Conservation (phyloP, 2,329 filamentous ascomycete species). For the Pestalotiopsis sp. region DNA sequence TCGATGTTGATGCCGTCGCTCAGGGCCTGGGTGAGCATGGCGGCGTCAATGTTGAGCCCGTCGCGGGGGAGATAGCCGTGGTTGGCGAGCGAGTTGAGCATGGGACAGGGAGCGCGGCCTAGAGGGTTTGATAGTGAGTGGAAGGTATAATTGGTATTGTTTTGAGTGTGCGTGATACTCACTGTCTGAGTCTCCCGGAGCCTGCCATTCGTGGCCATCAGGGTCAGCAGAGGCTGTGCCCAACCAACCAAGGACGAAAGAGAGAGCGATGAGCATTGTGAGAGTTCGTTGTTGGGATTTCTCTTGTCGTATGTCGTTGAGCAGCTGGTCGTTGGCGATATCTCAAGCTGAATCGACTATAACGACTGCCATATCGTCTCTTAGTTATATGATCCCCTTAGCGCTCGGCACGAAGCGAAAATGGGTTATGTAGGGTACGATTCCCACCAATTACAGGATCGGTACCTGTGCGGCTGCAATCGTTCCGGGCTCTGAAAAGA, state of each 20-base stretch:
- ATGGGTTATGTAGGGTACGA: not conserved
- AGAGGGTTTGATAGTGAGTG: not conserved
- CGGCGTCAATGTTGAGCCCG: conserved; percentile 6
- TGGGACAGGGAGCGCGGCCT: conserved; percentile 13
- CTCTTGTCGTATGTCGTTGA: not conserved
- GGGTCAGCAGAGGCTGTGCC: not conserved
- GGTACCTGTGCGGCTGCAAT: not conserved
- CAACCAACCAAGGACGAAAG: not conserved
- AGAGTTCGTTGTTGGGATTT: no score
- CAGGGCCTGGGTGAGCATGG: not conserved
- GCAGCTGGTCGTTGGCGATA: not conserved
- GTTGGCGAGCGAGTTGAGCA: conserved; percentile 13
- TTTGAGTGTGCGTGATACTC: not conserved
- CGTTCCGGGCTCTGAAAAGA: not conserved
- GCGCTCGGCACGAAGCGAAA: not conserved
- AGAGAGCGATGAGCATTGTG: not conserved
- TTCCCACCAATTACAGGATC: not conserved
- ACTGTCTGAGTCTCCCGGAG: not conserved
- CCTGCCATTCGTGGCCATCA: not conserved
- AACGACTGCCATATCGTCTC: not conserved
- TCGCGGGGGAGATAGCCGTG: conserved; percentile 13
- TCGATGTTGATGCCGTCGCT: conserved; percentile 11
- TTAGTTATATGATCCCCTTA: not conserved
- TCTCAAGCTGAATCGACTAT: not conserved
- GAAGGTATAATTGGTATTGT: not conserved